A percentile compares a stretch with the other conserved stretches of the same genome.
Conservation (phyloP, 2,329 filamentous ascomycete species). For the Trichoderma polysporum region DNA sequence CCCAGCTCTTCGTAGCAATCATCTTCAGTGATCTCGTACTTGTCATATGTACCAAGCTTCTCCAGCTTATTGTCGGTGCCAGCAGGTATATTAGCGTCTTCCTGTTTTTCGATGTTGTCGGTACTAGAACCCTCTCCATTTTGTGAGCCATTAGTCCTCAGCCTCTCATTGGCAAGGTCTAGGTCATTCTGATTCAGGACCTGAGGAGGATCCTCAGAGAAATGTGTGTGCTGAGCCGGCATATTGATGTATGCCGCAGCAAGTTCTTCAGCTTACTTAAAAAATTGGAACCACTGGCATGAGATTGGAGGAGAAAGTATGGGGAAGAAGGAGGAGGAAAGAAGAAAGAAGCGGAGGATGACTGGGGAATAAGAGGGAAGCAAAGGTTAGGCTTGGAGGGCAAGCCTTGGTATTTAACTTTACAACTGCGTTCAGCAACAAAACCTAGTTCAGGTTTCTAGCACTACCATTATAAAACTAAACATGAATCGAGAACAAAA, state of each 20-base stretch:
- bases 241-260: background rate
- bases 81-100: constrained; percentile 34
- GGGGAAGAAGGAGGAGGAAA: constrained; percentile 5
- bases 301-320: constrained; percentile 5
- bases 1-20: constrained; percentile 68
- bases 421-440: constrained; percentile 5
- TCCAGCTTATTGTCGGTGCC: constrained; percentile 30
- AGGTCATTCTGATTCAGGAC: constrained; percentile 39
- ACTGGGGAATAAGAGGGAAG: background rate
- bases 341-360: background rate
- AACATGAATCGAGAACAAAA: background rate
- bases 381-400: background rate
- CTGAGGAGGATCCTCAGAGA: constrained; percentile 39
- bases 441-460: background rate
- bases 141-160: constrained; percentile 32
- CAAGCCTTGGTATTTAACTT: constrained; percentile 16
- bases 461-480: background rate
- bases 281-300: constrained; percentile 1
- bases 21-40: constrained; percentile 49
- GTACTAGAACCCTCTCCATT: constrained; percentile 17
- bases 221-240: constrained; percentile 29
- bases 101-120: constrained; percentile 20
- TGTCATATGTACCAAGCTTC: constrained; percentile 41
- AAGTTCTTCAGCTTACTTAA: constrained; percentile 1
- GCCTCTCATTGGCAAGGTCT: constrained; percentile 38